Evolutionary conservation across 2,329 filamentous ascomycete genomes (phyloP).

Genomic region (Teratosphaeria epicoccoides): DNA sequence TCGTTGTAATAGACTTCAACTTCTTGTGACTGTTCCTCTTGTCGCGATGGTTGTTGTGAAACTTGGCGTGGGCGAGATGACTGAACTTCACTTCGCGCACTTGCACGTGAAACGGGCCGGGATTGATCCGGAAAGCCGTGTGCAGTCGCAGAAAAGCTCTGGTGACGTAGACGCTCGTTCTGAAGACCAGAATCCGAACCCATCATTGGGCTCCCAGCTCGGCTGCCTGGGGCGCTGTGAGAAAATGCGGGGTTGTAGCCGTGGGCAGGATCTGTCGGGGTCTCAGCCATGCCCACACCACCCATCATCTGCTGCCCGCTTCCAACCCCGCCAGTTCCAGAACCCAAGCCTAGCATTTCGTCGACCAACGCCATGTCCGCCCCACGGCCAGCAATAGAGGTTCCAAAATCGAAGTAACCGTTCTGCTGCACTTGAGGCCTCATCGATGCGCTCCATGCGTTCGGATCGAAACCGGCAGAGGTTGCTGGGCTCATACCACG

Average conservation of each 20-base stretch:
- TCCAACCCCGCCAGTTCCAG: slow-evolving; percentile 10
- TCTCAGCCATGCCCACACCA: slow-evolving; percentile 22
- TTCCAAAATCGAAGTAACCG: slow-evolving; percentile 21
- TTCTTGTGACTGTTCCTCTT: slow-evolving; percentile 11
- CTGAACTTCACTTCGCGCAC: slow-evolving; percentile 24
- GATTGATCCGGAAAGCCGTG: slow-evolving; percentile 19
- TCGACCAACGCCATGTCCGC: slow-evolving; percentile 17
- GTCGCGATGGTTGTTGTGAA: slow-evolving; percentile 12
- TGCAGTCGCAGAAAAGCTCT: slow-evolving; percentile 21
- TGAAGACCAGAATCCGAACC: slow-evolving; percentile 28
- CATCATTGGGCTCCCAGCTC: slow-evolving; percentile 36
- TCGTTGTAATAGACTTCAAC: slow-evolving; percentile 25
- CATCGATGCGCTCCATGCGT: slow-evolving; percentile 69
- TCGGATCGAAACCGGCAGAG: slow-evolving; percentile 54
- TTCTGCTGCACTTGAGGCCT: slow-evolving; percentile 40
- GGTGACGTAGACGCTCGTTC: slow-evolving; percentile 24
- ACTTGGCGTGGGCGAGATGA: slow-evolving; percentile 14
- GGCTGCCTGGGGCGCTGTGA: slow-evolving; percentile 30
- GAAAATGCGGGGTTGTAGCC: slow-evolving; percentile 25
- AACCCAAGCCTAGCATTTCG: slow-evolving; percentile 22
- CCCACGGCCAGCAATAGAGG: slow-evolving; percentile 8
- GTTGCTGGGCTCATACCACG: slow-evolving; percentile 48
- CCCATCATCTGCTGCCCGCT: slow-evolving; percentile 14
- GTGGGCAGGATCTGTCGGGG: slow-evolving; percentile 21
- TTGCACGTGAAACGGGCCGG: slow-evolving; percentile 25